Percentiles rank a stretch among this genome's conserved stretches.
phyloP scores from a whole-genome alignment of 148 eudicot genomes.

The Fagopyrum tataricum region DNA sequence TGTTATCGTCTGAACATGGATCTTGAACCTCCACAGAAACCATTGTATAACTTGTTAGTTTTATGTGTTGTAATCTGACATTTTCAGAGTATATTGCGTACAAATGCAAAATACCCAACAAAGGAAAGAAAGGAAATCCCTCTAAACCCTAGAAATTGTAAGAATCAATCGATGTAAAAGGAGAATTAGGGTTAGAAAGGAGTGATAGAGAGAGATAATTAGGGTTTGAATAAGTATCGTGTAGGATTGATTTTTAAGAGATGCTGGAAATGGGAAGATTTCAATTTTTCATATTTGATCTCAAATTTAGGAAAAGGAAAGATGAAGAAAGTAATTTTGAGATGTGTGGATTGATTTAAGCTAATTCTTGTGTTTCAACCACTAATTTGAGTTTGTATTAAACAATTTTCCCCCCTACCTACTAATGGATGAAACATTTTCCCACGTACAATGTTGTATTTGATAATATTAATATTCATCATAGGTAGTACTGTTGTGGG shows the following conservation, averaged over 20 bases:
- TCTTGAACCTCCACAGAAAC: constrained; percentile 1
- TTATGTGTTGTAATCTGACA: not conserved
- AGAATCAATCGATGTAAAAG: not conserved
- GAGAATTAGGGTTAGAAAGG: constrained; percentile 3
- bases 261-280: constrained; percentile 4
- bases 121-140: not conserved
- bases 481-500: no score
- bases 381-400: not conserved
- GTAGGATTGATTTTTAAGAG: not conserved
- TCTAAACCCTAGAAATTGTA: not conserved
- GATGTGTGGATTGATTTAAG: constrained; percentile 2
- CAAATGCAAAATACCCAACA: constrained; percentile 3
- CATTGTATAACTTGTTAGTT: not conserved
- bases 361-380: not conserved
- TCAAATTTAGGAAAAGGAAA: constrained; percentile 1
- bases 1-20: not conserved
- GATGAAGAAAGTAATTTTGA: not conserved
- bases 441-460: not conserved
- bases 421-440: no score
- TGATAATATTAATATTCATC: not conserved
- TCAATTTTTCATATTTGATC: not conserved
- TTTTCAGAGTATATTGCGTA: not conserved
- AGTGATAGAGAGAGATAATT: not conserved
- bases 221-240: constrained; percentile 1
- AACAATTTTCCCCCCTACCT: not conserved